Base-by-base conservation (phyloP, 1,139 yeast species). In the Taphrina confusa region DNA sequence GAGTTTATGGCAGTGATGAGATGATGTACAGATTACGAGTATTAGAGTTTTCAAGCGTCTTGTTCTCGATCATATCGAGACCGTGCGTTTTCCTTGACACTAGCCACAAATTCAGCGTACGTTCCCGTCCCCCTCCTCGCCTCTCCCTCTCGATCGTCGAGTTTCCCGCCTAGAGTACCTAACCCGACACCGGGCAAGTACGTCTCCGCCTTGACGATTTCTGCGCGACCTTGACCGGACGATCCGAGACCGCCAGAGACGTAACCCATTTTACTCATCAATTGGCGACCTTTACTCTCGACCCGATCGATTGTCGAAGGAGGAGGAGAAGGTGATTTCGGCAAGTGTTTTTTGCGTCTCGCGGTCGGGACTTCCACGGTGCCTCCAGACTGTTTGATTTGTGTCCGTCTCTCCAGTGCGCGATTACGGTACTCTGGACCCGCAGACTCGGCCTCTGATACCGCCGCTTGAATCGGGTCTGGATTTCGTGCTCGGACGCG, bases 141-240 rank as follows among this genome's bases (percentile, higher is more conserved):
- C 37, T 45, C 37, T 9, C 37, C 50, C 30, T 45, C 37, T 2
- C 27, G 27, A 16, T 45, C 50, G 23, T 28, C 37, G 14, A 56
- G n/a, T 31, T 46, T 50, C 18, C 55, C 46, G 11, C 51, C 56
- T 27, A 46, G 56, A 4, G 62, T 61, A 11, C 66, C 66, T 4
- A 65, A 49, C 5, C 66, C 66, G 2, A 49, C 66, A 18, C 66
- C 66, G 14, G 62, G 64, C 18, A 61, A 45, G 39, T 64, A 65
- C 36, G 62, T 52, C 50, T 62, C 64, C 1, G 66, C 64, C 28
- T 45, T 20, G 23, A 63, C 56, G 9, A 64, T 58, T 9, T 61
- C 57, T 8, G 60, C 36, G 3, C 63, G 52, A 1, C 66, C 65
- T 12, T 34, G 34, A 12, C 57, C 62, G n/a, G 33, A 25, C 12